A percentile compares a stretch with the other conserved stretches of the same genome.
These are phyloP conservation scores for Corymbia citriodora DNA, from an alignment of 441 rosid species.

Conservation along the genomic window DNA sequence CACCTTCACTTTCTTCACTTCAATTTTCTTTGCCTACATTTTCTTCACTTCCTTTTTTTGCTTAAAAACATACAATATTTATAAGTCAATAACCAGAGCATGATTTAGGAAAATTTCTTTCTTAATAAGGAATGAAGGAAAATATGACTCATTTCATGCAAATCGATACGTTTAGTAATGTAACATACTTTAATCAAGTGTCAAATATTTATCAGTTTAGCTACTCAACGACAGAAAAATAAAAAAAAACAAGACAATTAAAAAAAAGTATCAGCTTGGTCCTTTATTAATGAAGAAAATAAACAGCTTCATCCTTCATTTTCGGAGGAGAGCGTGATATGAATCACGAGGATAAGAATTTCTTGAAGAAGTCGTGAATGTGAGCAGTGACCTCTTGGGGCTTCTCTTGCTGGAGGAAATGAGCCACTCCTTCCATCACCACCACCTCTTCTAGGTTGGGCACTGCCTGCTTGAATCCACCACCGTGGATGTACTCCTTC, in stretches of 20 bases:
- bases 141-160: background rate
- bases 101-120: background rate
- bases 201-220: background rate
- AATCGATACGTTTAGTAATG: background rate
- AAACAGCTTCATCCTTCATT: background rate
- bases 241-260: background rate
- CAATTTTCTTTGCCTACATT: background rate
- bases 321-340: background rate
- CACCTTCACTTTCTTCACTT: background rate
- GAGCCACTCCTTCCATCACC: background rate
- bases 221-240: background rate
- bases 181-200: background rate
- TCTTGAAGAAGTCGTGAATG: background rate
- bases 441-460: background rate
- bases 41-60: background rate
- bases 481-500: background rate
- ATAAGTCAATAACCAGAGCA: background rate
- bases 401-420: background rate
- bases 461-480: background rate
- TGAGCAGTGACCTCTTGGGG: background rate
- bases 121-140: background rate
- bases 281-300: background rate
- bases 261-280: background rate
- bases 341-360: background rate
- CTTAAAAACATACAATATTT: background rate